Evolutionary conservation across 805 yeast genomes (phyloP).

Genomic region (Zygosaccharomyces lentus): DNA sequence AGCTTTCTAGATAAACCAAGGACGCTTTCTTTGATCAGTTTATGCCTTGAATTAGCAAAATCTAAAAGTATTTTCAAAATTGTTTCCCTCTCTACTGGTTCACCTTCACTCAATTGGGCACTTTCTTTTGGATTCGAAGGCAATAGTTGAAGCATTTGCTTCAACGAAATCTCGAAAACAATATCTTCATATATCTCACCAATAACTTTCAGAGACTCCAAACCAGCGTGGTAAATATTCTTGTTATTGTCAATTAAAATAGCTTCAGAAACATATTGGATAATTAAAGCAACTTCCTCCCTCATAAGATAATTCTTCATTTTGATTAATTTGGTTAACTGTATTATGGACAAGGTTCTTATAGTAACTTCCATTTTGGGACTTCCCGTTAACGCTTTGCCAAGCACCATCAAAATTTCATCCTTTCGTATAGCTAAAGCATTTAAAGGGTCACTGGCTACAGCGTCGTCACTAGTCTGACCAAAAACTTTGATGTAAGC

Average conservation of each 20-base stretch:
- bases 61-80: constrained; percentile 36
- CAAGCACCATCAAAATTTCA: constrained; percentile 58
- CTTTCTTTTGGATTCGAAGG: constrained; percentile 42
- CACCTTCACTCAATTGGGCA: constrained; percentile 23
- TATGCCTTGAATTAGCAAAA: constrained; percentile 32
- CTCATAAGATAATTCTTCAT: constrained; percentile 45
- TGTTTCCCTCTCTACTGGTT: constrained; percentile 31
- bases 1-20: constrained; percentile 21
- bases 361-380: constrained; percentile 67
- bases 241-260: constrained; percentile 50
- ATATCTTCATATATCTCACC: constrained; percentile 32
- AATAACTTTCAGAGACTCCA: constrained; percentile 50
- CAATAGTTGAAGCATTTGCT: constrained; percentile 46
- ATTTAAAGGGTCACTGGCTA: constrained; percentile 24
- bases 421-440: constrained; percentile 53
- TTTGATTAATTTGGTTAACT: constrained; percentile 53
- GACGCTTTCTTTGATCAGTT: constrained; percentile 29
- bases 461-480: background rate
- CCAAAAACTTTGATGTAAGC: constrained; percentile 45
- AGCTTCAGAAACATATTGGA: constrained; percentile 62
- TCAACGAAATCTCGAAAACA: constrained; percentile 50
- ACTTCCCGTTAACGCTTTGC: constrained; percentile 64
- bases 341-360: constrained; percentile 60
- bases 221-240: constrained; percentile 48
- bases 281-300: constrained; percentile 57